phyloP scores from a whole-genome alignment of 208 protist genomes.

The Crithidia acanthocephali region DNA sequence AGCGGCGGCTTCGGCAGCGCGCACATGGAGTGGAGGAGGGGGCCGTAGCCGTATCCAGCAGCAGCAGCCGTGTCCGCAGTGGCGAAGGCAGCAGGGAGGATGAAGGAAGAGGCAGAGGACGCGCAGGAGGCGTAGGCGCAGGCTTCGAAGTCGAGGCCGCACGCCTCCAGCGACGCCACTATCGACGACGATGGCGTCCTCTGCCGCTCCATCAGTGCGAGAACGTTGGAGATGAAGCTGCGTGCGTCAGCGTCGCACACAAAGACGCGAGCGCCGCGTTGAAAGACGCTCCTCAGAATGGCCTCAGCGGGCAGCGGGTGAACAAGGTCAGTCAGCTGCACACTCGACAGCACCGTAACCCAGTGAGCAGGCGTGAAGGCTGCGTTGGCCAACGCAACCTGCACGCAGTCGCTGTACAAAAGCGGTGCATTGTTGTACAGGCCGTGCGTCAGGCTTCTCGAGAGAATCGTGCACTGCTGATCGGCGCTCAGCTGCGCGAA shows the following conservation, averaged over 20 bases:
- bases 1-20: slow-evolving; percentile 23
- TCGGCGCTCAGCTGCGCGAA: slow-evolving; percentile 25
- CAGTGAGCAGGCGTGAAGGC: slow-evolving; percentile 19
- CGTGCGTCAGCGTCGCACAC: slow-evolving; percentile 15
- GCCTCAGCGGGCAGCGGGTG: neutral
- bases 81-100: neutral
- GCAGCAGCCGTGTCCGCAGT: neutral
- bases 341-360: slow-evolving; percentile 1
- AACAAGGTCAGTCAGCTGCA: neutral
- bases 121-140: slow-evolving; percentile 24
- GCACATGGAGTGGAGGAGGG: slow-evolving; percentile 20
- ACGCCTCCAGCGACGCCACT: slow-evolving; percentile 12
- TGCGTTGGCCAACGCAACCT: neutral
- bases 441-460: neutral
- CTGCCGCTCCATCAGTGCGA: slow-evolving; percentile 14
- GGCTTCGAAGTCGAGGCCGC: slow-evolving; percentile 28
- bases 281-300: slow-evolving; percentile 15
- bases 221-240: slow-evolving; percentile 5
- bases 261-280: neutral
- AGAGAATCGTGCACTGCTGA: slow-evolving; percentile 25
- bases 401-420: neutral
- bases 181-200: neutral
- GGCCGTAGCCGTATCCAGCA: slow-evolving; percentile 17
- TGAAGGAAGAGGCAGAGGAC: slow-evolving; percentile 12
- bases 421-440: neutral